phyloP scores from a whole-genome alignment of 768 basidiomycete species.

The Crucibulum laeve region DNA sequence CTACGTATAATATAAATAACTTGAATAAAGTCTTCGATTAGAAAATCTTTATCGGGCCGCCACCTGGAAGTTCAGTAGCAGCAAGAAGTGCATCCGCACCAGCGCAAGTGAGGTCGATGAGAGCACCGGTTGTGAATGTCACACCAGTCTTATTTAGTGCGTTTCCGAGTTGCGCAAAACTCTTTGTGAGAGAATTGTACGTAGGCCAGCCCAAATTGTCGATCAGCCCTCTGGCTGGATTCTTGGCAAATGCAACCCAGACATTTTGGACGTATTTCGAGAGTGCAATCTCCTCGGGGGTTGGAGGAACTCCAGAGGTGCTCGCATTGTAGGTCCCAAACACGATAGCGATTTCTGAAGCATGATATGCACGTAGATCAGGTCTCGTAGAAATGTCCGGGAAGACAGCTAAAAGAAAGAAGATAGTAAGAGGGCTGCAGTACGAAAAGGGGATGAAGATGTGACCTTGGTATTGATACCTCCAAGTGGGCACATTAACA shows the following conservation, averaged over 20 bases:
- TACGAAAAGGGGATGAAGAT: background rate
- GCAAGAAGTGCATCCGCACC: no score
- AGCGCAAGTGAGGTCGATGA: constrained; percentile 14
- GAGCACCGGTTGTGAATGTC: constrained; percentile 7
- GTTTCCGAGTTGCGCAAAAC: constrained; percentile 16
- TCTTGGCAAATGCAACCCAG: constrained; percentile 36
- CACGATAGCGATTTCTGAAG: constrained; percentile 32
- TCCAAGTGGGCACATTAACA: constrained; percentile 22
- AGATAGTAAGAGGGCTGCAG: background rate
- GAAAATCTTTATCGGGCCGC: no score
- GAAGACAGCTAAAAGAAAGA: constrained; percentile 21
- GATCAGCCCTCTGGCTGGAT: constrained; percentile 24
- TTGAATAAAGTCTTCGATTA: no score
- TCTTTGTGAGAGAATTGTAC: constrained; percentile 11
- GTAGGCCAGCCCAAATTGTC: constrained; percentile 15
- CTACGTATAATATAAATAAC: no score
- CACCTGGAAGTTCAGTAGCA: no score
- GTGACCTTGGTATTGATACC: constrained; percentile 22
- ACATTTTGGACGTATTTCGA: constrained; percentile 29
- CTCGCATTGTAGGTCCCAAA: constrained; percentile 30
- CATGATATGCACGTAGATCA: constrained; percentile 32
- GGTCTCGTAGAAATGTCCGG: constrained; percentile 27
- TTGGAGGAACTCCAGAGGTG: constrained; percentile 13
- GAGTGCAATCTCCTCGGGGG: constrained; percentile 19
- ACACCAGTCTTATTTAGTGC: constrained; percentile 14